Evolutionary conservation across 129 eudicot species (phyloP).

Genomic region (Oenanthe sinensis): DNA sequence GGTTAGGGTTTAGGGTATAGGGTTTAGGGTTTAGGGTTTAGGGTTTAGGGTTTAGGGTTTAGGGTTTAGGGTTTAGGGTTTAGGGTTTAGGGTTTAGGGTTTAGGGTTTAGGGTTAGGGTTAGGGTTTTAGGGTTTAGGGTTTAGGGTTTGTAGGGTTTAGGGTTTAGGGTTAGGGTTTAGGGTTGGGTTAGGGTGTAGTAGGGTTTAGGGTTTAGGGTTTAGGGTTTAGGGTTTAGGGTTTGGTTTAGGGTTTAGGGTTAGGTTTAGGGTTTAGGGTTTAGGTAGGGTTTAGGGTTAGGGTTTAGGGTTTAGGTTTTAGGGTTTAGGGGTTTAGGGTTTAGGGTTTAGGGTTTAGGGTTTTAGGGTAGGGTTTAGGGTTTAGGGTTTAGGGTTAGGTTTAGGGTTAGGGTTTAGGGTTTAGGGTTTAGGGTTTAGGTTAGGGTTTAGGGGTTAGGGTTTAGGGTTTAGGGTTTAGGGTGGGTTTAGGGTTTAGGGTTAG

Average conservation of each 20-base stretch:
- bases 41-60: no score
- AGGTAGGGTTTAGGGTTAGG: not conserved
- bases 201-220: conserved; percentile 12
- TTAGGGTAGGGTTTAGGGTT: no score
- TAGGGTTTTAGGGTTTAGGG: conserved; percentile 8
- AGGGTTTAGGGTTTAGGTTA: conserved; percentile 20
- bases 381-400: conserved; percentile 10
- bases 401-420: conserved; percentile 22
- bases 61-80: conserved; percentile 14
- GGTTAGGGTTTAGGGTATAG: no score
- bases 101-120: not conserved
- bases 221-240: conserved; percentile 7
- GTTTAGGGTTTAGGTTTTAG: conserved; percentile 12
- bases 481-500: conserved; percentile 12
- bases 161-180: conserved; percentile 22
- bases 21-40: no score
- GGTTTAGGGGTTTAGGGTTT: conserved; percentile 16
- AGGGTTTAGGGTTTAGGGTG: not conserved
- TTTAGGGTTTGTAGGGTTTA: conserved; percentile 19
- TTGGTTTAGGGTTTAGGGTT: conserved; percentile 7
- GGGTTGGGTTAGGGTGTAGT: conserved; percentile 20
- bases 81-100: not conserved
- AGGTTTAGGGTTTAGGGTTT: conserved; percentile 5
- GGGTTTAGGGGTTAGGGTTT: conserved; percentile 7
- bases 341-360: conserved; percentile 15